A percentile compares a stretch with the other conserved stretches of the same genome.
These are phyloP conservation scores for Royoungia palumana DNA, from an alignment of 768 basidiomycete genomes.

Conservation along the genomic window DNA sequence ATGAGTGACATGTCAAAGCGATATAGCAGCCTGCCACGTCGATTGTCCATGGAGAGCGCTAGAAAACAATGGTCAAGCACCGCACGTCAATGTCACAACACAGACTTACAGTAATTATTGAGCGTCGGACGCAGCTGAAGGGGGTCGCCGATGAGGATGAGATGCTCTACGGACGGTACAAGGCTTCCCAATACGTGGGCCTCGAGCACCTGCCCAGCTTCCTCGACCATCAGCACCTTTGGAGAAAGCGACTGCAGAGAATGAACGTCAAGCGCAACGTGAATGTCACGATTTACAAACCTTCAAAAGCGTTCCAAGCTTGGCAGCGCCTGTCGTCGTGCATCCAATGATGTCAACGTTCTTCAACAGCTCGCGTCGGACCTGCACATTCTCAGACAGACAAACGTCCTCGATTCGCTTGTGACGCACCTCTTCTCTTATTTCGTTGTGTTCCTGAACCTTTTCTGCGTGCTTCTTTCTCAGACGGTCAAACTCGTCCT, in stretches of 20 bases:
- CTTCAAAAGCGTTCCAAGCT: constrained; percentile 53
- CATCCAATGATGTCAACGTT: constrained; percentile 66
- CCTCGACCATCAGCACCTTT: constrained; percentile 67
- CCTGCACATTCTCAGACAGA: constrained; percentile 33
- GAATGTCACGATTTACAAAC: constrained; percentile 30
- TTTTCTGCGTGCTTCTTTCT: constrained; percentile 42
- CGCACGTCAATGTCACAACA: not conserved
- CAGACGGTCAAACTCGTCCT: constrained; percentile 42
- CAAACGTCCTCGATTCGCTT: not conserved
- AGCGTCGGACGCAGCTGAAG: constrained; percentile 68
- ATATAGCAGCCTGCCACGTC: constrained; percentile 51
- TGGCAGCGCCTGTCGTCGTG: constrained; percentile 77
- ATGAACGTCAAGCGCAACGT: not conserved
- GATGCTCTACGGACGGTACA: constrained; percentile 63
- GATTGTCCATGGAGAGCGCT: constrained; percentile 71
- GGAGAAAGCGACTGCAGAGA: constrained; percentile 51
- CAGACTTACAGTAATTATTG: constrained; percentile 53
- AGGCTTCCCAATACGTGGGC: constrained; percentile 67
- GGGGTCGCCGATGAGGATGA: constrained; percentile 81
- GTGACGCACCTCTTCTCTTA: constrained; percentile 52
- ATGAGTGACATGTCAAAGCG: constrained; percentile 73
- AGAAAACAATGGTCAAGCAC: not conserved
- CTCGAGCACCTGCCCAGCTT: constrained; percentile 81
- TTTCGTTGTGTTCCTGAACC: constrained; percentile 33
- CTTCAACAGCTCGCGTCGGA: constrained; percentile 50